Conservation (phyloP, 2,329 filamentous ascomycete genomes). For the Dothidotthia symphoricarpi region DNA sequence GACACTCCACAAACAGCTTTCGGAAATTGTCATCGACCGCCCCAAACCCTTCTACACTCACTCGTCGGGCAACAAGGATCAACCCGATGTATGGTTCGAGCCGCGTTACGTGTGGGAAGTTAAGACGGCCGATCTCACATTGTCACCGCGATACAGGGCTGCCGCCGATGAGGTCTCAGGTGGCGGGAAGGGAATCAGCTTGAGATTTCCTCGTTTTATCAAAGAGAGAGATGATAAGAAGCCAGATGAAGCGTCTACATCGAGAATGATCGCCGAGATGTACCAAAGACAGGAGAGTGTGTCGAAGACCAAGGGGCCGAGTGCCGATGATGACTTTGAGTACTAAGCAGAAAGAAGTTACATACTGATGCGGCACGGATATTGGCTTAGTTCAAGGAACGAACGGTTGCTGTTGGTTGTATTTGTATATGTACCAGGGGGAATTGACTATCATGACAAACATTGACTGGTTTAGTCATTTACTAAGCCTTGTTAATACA, state of each 20-base stretch:
- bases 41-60: conserved; percentile 95
- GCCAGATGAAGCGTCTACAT: conserved; percentile 81
- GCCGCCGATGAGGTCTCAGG: conserved; percentile 73
- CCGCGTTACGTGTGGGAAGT: conserved; percentile 95
- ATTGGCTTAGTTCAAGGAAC: neutral
- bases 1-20: conserved; percentile 74
- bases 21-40: conserved; percentile 75
- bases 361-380: neutral
- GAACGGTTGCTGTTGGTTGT: neutral
- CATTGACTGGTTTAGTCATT: too few species aligned
- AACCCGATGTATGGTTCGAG: conserved; percentile 98
- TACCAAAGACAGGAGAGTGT: conserved; percentile 93
- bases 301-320: conserved; percentile 76
- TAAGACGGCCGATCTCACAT: conserved; percentile 90
- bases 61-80: conserved; percentile 78
- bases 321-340: conserved; percentile 96
- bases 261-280: conserved; percentile 90
- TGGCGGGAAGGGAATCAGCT: conserved; percentile 74
- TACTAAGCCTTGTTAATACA: too few species aligned
- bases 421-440: conserved; percentile 1
- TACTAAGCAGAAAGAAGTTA: conserved; percentile 56
- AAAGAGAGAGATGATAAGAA: conserved; percentile 94
- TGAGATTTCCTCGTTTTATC: conserved; percentile 92
- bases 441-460: too few species aligned
- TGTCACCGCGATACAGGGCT: conserved; percentile 92